Percentiles rank a stretch among this genome's conserved stretches.
These are phyloP conservation scores for Trichoderma koningiopsis DNA, from an alignment of 2,329 filamentous ascomycete genomes.

Conservation along the genomic window DNA sequence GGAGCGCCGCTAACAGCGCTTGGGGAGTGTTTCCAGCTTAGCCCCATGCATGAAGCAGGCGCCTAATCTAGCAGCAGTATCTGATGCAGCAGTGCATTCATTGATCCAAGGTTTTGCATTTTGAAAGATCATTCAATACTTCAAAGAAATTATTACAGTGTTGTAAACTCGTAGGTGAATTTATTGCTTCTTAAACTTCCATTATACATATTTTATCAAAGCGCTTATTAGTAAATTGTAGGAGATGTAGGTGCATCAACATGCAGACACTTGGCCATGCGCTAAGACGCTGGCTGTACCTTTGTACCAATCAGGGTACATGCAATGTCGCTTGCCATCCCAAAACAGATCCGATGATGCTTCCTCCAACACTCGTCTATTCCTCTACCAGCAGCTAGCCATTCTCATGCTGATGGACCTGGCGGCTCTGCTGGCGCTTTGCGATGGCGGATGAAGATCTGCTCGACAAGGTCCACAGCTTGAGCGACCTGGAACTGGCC, in stretches of 20 bases:
- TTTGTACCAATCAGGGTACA: not conserved
- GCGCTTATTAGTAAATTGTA: fast-evolving
- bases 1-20: slow-evolving; percentile 31
- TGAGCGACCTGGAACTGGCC: slow-evolving; percentile 88
- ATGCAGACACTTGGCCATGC: too few species aligned
- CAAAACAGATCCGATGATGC: not conserved
- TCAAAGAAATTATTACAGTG: not conserved
- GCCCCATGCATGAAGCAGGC: slow-evolving; percentile 34
- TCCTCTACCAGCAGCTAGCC: not conserved
- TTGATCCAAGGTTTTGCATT: not conserved
- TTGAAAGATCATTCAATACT: not conserved
- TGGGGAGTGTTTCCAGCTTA: slow-evolving; percentile 25
- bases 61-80: not conserved
- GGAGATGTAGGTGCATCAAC: not conserved
- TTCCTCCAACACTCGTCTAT: not conserved
- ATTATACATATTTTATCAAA: not conserved
- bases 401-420: slow-evolving; percentile 34
- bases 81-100: not conserved
- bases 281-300: not conserved
- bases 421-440: slow-evolving; percentile 28
- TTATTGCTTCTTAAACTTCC: not conserved
- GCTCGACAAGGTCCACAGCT: slow-evolving; percentile 69
- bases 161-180: not conserved
- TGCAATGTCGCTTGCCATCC: slow-evolving; percentile 4
- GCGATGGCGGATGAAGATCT: slow-evolving; percentile 65